Conservation (phyloP, 2,329 filamentous ascomycete species). For the Venturia effusa region DNA sequence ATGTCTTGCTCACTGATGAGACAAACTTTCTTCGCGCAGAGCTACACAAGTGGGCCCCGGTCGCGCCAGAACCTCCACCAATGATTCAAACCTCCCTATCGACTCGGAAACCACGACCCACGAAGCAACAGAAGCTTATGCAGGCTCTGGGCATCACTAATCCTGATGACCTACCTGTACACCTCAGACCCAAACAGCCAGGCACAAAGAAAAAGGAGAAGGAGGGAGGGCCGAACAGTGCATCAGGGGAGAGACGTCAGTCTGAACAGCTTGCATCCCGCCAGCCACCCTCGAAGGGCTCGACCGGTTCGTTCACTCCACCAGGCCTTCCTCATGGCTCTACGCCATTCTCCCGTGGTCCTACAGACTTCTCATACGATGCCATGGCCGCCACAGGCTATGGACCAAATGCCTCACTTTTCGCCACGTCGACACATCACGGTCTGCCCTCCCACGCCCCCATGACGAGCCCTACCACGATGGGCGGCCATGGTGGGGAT, state of each 20-base stretch:
- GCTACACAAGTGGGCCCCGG: constrained; percentile 86
- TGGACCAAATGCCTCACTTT: not conserved
- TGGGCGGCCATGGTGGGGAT: not conserved
- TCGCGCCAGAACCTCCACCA: constrained; percentile 76
- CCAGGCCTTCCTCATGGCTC: not conserved
- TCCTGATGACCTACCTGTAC: constrained; percentile 78
- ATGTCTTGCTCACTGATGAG: constrained; percentile 81
- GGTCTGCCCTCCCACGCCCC: not conserved
- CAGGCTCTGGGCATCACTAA: constrained; percentile 79
- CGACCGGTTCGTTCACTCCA: not conserved
- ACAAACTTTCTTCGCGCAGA: constrained; percentile 98
- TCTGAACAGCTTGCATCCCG: not conserved
- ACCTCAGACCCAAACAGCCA: constrained; percentile 57
- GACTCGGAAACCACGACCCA: constrained; percentile 89
- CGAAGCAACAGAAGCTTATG: constrained; percentile 93
- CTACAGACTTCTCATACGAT: constrained; percentile 8
- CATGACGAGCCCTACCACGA: not conserved
- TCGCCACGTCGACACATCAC: constrained; percentile 2
- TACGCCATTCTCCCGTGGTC: not conserved
- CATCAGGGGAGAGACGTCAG: not conserved
- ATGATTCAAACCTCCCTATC: constrained; percentile 80
- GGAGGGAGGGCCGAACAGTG: not conserved
- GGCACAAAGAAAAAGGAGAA: constrained; percentile 11
- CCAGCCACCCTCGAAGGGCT: not conserved
- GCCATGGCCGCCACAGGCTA: constrained; percentile 7